phyloP scores from a whole-genome alignment of 2,329 filamentous ascomycete species.

The Epichloe aotearoae region DNA sequence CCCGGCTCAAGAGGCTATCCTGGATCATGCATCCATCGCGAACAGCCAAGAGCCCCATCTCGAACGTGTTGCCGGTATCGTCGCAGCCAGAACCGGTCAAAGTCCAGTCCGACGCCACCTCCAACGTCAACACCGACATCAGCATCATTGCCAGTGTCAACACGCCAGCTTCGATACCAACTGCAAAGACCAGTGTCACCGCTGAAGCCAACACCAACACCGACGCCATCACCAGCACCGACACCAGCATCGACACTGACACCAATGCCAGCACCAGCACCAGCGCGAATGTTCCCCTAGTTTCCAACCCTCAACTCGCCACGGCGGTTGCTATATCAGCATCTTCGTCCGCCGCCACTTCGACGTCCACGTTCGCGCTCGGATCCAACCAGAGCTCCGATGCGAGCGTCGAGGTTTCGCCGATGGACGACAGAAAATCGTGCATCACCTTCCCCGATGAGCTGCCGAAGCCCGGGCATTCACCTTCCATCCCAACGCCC shows the following conservation, averaged over 20 bases:
- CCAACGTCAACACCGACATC: neutral
- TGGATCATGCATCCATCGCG: slow-evolving; percentile 10
- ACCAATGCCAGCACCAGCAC: too few species aligned
- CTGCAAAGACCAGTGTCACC: neutral
- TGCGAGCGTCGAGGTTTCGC: slow-evolving; percentile 9
- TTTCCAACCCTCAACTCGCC: neutral
- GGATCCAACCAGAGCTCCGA: slow-evolving; percentile 12
- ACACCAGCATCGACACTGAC: neutral
- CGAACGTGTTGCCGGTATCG: slow-evolving; percentile 28
- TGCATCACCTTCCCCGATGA: slow-evolving; percentile 23
- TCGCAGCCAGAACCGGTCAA: neutral
- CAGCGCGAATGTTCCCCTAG: neutral
- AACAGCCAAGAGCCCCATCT: slow-evolving; percentile 22
- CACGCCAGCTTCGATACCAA: too few species aligned
- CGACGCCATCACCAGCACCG: neutral
- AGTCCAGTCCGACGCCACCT: too few species aligned
- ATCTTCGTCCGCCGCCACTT: neutral
- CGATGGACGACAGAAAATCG: slow-evolving; percentile 20
- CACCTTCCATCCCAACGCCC: slow-evolving; percentile 4
- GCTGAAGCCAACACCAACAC: neutral
- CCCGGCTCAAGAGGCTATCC: slow-evolving; percentile 4
- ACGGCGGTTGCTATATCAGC: neutral
- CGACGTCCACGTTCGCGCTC: neutral
- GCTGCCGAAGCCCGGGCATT: slow-evolving; percentile 14
- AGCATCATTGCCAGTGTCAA: too few species aligned